Percentiles rank a stretch among this genome's conserved stretches.
These are phyloP conservation scores for Grifola frondosa DNA, from an alignment of 1,284 basidiomycete species.

Conservation along the genomic window DNA sequence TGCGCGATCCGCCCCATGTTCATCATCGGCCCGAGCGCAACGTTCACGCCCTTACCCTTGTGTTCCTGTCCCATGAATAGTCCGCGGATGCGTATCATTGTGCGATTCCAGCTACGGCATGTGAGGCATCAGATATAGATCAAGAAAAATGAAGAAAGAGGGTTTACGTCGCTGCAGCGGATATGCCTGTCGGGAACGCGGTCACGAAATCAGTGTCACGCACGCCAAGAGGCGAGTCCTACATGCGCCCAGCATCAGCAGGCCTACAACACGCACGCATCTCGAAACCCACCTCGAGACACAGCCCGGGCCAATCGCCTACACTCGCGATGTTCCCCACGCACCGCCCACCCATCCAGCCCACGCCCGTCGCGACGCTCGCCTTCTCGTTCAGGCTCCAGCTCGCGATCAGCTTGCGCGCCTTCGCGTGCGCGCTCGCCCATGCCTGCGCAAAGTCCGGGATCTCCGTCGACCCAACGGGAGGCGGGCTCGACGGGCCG, in stretches of 20 bases:
- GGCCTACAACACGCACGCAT: not conserved
- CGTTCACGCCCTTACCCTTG: conserved; percentile 77
- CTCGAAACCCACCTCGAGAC: conserved; percentile 47
- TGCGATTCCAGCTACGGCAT: conserved; percentile 53
- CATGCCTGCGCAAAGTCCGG: conserved; percentile 47
- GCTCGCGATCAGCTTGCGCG: conserved; percentile 33
- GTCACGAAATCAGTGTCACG: conserved; percentile 51
- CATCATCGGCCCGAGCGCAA: conserved; percentile 67
- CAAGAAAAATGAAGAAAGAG: not conserved
- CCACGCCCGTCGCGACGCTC: conserved; percentile 40
- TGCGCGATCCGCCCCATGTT: conserved; percentile 67
- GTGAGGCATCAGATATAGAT: not conserved
- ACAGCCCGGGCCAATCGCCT: conserved; percentile 56
- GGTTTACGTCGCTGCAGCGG: conserved; percentile 49
- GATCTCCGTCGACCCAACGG: conserved; percentile 30
- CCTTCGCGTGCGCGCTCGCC: conserved; percentile 39
- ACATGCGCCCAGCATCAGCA: conserved; percentile 17
- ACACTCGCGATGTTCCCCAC: conserved; percentile 43
- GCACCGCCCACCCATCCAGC: conserved; percentile 45
- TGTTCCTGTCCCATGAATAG: conserved; percentile 77
- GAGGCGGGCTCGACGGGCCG: conserved; percentile 30
- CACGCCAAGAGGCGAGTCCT: conserved; percentile 51
- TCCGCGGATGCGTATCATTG: conserved; percentile 71
- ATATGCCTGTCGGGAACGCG: conserved; percentile 61
- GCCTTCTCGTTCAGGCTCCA: conserved; percentile 44